A percentile compares a stretch with the other conserved stretches of the same genome.
Evolutionary conservation across 2,329 filamentous ascomycete species (phyloP).

Genomic region (Colletotrichum spinosum): DNA sequence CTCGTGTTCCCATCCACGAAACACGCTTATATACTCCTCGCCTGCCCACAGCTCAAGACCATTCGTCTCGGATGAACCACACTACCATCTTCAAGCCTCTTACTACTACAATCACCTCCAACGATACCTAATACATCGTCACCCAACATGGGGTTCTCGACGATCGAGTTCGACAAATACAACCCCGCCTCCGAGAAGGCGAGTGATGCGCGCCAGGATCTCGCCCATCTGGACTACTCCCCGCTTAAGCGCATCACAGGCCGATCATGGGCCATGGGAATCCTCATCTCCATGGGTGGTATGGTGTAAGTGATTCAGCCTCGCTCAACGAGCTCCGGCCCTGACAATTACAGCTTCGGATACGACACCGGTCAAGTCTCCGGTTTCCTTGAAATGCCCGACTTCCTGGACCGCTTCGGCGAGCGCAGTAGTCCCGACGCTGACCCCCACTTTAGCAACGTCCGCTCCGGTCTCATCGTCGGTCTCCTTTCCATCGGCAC

Average conservation of each 20-base stretch:
- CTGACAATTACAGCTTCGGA: conserved; percentile 48
- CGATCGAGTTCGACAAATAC: conserved; percentile 56
- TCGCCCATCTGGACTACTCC: conserved; percentile 57
- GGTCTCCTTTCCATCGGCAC: conserved; percentile 70
- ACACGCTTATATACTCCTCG: conserved; percentile 32
- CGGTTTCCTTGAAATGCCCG: conserved; percentile 68
- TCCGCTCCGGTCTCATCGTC: conserved; percentile 69
- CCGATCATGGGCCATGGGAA: conserved; percentile 51
- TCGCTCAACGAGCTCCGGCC: not conserved
- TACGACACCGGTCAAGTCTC: conserved; percentile 67
- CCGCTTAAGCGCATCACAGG: conserved; percentile 54
- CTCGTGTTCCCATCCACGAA: conserved; percentile 26
- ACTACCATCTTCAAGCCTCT: not conserved
- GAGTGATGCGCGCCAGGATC: conserved; percentile 46
- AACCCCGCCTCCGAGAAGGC: conserved; percentile 54
- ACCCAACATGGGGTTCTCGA: conserved; percentile 41
- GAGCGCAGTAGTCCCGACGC: conserved; percentile 50
- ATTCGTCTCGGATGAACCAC: conserved; percentile 32
- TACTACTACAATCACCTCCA: conserved; percentile 59
- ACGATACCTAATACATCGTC: conserved; percentile 5
- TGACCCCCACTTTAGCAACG: conserved; percentile 60
- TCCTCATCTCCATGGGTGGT: conserved; percentile 58
- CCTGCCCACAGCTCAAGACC: not conserved
- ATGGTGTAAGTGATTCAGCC: conserved; percentile 50
- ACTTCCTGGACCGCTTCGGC: conserved; percentile 66